Evolutionary conservation across 2,329 filamentous ascomycete genomes (phyloP).

Genomic region (Dactylellina leptospora): DNA sequence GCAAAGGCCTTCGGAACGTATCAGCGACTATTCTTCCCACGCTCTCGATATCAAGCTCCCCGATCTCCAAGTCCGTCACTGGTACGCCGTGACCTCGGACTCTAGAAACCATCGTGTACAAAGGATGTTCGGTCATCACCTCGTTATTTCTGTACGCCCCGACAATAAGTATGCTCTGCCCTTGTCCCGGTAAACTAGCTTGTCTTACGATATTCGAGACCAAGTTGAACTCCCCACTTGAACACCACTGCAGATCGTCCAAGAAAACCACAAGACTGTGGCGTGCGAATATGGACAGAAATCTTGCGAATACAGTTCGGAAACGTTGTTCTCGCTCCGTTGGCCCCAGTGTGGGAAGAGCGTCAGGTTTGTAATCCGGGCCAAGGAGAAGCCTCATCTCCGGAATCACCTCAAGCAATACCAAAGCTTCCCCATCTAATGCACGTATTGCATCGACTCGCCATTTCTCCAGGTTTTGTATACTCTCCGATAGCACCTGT

Average conservation of each 20-base stretch:
- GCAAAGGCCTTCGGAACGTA: conserved; percentile 55
- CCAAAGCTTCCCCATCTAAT: conserved; percentile 56
- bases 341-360: conserved; percentile 55
- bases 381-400: conserved; percentile 56
- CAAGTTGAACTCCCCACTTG: conserved; percentile 55
- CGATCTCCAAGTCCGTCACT: conserved; percentile 54
- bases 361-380: conserved; percentile 56
- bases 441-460: conserved; percentile 57
- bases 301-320: conserved; percentile 52
- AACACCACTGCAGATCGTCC: conserved; percentile 57
- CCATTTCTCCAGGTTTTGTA: conserved; percentile 56
- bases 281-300: conserved; percentile 55
- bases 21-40: conserved; percentile 57
- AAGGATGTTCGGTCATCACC: conserved; percentile 55
- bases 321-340: conserved; percentile 56
- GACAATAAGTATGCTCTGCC: conserved; percentile 56
- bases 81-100: conserved; percentile 55
- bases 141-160: conserved; percentile 57
- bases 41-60: conserved; percentile 56
- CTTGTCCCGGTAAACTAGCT: conserved; percentile 54
- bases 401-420: conserved; percentile 57
- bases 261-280: conserved; percentile 57
- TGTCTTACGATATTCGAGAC: conserved; percentile 56
- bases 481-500: conserved; percentile 57
- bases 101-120: conserved; percentile 55